phyloP scores from a whole-genome alignment of 2,329 filamentous ascomycete species.

The Talaromyces sp. region DNA sequence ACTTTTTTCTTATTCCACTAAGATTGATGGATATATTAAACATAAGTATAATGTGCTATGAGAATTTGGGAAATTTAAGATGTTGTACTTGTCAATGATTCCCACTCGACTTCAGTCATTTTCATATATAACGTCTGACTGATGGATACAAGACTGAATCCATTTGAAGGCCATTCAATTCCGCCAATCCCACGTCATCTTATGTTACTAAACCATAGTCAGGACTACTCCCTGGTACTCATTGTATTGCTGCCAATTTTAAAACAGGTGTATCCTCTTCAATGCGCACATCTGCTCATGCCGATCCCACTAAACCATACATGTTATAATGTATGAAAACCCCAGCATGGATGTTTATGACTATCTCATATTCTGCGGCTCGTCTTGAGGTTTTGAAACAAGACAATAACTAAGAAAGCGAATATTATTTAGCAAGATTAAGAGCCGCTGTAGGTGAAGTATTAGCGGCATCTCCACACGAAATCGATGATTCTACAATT shows the following conservation, averaged over 20 bases:
- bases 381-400: neutral
- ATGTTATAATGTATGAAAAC: neutral
- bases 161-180: neutral
- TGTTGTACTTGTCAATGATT: no score
- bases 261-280: neutral
- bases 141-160: neutral
- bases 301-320: neutral
- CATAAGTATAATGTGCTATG: neutral
- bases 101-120: no score
- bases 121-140: no score
- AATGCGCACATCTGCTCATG: neutral
- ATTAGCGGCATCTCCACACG: neutral
- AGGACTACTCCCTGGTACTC: neutral
- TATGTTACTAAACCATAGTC: neutral
- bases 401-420: neutral
- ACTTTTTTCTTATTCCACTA: neutral
- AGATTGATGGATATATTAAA: neutral
- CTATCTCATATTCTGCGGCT: neutral
- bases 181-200: neutral
- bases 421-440: neutral
- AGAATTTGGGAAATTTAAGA: neutral
- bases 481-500: neutral
- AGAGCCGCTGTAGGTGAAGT: neutral
- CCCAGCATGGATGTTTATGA: neutral
- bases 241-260: neutral